Evolutionary conservation across 192 early-diverging fungal species (phyloP).

Genomic region (Coemansia sp.): DNA sequence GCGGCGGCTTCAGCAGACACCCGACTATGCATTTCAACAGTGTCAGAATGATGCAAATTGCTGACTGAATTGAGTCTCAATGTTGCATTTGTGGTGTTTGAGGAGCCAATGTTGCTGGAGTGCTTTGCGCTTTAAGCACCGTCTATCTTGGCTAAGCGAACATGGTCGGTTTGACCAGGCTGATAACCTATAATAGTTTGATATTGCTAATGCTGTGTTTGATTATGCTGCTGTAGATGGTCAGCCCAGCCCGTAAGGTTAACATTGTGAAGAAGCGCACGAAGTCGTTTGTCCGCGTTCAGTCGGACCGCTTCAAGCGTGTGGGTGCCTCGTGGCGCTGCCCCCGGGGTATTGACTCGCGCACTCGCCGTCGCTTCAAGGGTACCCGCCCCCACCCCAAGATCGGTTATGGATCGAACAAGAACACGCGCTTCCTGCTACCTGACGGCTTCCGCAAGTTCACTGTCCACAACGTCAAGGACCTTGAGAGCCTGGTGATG

Average conservation of each 20-base stretch:
- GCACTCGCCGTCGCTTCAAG: constrained; percentile 97
- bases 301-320: constrained; percentile 97
- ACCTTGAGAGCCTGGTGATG: constrained; percentile 97
- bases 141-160: no score
- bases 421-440: constrained; percentile 92
- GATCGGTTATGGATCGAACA: constrained; percentile 99
- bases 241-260: constrained; percentile 89
- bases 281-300: constrained; percentile 93
- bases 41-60: neutral
- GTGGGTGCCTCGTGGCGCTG: constrained; percentile 97
- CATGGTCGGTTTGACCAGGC: neutral
- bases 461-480: constrained; percentile 84
- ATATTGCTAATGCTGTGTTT: constrained; percentile 3
- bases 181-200: neutral
- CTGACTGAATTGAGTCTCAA: neutral
- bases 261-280: constrained; percentile 99
- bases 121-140: no score
- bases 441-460: constrained; percentile 99
- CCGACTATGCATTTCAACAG: neutral
- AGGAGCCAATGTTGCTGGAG: no score
- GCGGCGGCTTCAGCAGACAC: neutral
- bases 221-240: constrained; percentile 65
- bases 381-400: constrained; percentile 97
- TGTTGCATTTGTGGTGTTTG: no score
- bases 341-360: constrained; percentile 99